Percentiles rank a stretch among this genome's conserved stretches.
These are phyloP conservation scores for Ophiocordyceps polyrhachis-furcata DNA, from an alignment of 2,329 filamentous ascomycete species.

Conservation along the genomic window DNA sequence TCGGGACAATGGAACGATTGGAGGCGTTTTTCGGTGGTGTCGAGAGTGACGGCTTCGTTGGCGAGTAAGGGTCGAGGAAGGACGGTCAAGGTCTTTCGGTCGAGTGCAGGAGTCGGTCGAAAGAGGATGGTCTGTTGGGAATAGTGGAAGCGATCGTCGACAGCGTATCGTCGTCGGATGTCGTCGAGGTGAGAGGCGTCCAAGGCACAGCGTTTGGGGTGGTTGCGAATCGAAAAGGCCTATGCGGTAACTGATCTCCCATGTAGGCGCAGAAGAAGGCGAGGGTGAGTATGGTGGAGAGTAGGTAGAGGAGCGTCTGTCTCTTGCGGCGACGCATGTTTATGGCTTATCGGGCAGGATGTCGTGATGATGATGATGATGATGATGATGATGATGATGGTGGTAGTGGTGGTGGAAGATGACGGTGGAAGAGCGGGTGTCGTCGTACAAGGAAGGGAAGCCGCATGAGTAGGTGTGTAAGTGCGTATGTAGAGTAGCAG, in stretches of 20 bases:
- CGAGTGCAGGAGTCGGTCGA: background rate
- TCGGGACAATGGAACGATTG: conserved; percentile 23
- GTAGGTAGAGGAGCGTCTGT: background rate
- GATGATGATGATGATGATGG: too few species aligned
- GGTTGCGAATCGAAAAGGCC: background rate
- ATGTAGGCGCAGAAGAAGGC: background rate
- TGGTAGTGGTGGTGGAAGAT: too few species aligned
- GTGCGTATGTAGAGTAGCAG: too few species aligned
- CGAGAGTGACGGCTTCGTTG: too few species aligned
- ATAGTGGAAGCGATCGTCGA: background rate
- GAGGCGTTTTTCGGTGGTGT: conserved; percentile 4
- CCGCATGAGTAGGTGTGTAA: too few species aligned
- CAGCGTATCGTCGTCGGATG: background rate
- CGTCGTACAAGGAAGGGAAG: too few species aligned
- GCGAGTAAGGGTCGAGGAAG: background rate
- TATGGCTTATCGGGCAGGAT: too few species aligned
- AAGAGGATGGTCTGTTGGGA: background rate
- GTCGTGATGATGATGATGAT: too few species aligned
- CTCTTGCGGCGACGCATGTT: background rate
- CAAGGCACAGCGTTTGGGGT: background rate
- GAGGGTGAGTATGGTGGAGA: background rate
- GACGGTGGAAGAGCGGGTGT: too few species aligned
- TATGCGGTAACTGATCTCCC: background rate
- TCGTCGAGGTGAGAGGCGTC: background rate
- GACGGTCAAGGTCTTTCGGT: background rate